Evolutionary conservation across 129 eudicot species (phyloP).

Genomic region (Pittosporum tobira): DNA sequence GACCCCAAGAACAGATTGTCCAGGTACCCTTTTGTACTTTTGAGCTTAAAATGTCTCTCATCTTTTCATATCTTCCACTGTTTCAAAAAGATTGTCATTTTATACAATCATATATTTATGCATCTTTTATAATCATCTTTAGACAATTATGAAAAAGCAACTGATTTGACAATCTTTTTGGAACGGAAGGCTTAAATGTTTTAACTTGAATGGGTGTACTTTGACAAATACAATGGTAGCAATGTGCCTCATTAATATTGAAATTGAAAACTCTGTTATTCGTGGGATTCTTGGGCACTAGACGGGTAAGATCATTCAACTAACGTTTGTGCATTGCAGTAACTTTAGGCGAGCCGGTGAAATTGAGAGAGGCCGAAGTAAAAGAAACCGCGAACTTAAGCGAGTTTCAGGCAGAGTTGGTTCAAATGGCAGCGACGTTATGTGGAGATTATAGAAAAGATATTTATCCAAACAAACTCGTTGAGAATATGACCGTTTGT

Average conservation of each 20-base stretch:
- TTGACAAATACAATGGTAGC: no score
- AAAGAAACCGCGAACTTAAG: slow-evolving; percentile 41
- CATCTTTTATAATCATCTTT: no score
- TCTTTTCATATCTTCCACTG: not conserved
- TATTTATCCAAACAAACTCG: slow-evolving; percentile 31
- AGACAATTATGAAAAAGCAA: no score
- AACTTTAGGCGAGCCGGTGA: slow-evolving; percentile 42
- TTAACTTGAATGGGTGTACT: no score
- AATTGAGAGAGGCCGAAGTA: slow-evolving; percentile 29
- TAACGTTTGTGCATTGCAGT: slow-evolving; percentile 22
- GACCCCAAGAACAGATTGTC: slow-evolving; percentile 44
- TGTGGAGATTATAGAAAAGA: slow-evolving; percentile 45
- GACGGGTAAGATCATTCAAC: not conserved
- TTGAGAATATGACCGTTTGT: slow-evolving; percentile 49
- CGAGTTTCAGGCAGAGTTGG: slow-evolving; percentile 69
- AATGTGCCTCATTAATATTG: no score
- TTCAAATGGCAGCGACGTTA: slow-evolving; percentile 45
- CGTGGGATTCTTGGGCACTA: no score
- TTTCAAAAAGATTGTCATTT: no score
- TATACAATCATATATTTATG: no score
- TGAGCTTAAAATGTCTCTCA: not conserved
- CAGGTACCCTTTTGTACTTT: slow-evolving; percentile 12
- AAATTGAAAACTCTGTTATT: no score
- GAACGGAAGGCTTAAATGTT: no score
- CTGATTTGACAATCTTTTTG: no score